phyloP scores from a whole-genome alignment of 148 eudicot genomes.

The Silene latifolia region DNA sequence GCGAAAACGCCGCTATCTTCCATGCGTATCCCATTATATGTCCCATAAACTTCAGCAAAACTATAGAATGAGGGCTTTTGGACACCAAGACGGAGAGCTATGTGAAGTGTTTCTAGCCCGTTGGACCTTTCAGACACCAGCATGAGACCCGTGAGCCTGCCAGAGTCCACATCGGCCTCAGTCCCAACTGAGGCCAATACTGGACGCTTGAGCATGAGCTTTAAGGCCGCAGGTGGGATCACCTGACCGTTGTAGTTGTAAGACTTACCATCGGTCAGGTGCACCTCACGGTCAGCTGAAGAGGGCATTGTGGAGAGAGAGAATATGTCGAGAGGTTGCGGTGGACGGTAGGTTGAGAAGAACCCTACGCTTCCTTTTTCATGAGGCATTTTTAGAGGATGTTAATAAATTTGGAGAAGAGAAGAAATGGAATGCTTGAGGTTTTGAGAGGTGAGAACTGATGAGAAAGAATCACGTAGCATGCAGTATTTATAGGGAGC shows the following conservation, averaged over 20 bases:
- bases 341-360: slow-evolving; percentile 25
- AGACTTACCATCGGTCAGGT: slow-evolving; percentile 12
- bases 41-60: slow-evolving; percentile 7
- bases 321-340: slow-evolving; percentile 21
- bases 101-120: slow-evolving; percentile 22
- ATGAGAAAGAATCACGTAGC: too few species aligned
- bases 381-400: too few species aligned
- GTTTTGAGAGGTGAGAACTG: too few species aligned
- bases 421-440: too few species aligned
- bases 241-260: slow-evolving; percentile 23
- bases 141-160: not conserved
- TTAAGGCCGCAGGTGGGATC: slow-evolving; percentile 11
- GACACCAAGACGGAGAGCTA: not conserved
- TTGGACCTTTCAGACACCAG: slow-evolving; percentile 15
- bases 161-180: not conserved
- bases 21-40: not conserved
- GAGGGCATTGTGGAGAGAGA: not conserved
- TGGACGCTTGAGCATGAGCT: not conserved
- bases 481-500: too few species aligned
- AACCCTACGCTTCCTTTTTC: not conserved
- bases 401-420: too few species aligned
- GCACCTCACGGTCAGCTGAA: not conserved
- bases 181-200: not conserved
- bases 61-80: not conserved
- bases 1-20: slow-evolving; percentile 21